A percentile compares a stretch with the other conserved stretches of the same genome.
phyloP scores from a whole-genome alignment of 1,284 basidiomycete species.

The Irpex rosettiformis region DNA sequence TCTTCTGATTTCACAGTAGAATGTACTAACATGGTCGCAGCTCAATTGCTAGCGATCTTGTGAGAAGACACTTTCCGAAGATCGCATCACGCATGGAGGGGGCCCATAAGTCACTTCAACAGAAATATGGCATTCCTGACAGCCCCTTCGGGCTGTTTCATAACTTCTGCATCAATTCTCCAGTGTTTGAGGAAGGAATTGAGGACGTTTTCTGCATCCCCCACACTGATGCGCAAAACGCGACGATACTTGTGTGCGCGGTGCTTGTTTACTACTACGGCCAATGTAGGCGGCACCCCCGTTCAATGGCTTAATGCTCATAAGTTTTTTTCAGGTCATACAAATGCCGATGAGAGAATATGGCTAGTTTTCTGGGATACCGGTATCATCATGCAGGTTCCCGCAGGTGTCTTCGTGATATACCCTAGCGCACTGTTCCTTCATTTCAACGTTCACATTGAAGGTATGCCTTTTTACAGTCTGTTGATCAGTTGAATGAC shows the following conservation, averaged over 20 bases:
- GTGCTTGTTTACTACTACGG: constrained; percentile 1
- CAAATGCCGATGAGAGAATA: neutral
- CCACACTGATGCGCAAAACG: constrained; percentile 1
- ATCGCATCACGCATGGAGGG: neutral
- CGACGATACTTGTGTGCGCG: constrained; percentile 1
- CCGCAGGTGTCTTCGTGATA: constrained; percentile 2
- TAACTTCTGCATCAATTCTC: constrained; percentile 6
- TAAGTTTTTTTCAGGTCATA: neutral
- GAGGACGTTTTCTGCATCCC: neutral
- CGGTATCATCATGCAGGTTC: constrained; percentile 5
- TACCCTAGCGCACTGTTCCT: constrained; percentile 7
- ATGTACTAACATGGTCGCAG: neutral
- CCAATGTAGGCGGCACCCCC: neutral
- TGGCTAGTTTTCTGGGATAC: constrained; percentile 12
- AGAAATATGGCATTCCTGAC: neutral
- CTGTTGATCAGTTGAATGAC: neutral
- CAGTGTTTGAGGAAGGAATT: neutral
- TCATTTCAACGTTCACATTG: constrained; percentile 7
- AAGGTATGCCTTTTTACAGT: neutral
- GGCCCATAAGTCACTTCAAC: neutral
- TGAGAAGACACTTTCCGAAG: neutral
- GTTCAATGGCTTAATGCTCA: neutral
- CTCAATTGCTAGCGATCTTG: neutral
- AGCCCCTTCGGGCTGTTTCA: constrained; percentile 3
- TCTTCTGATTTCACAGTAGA: neutral